These are phyloP conservation scores for Tolypocladium endophyticum DNA, from an alignment of 2,329 filamentous ascomycete genomes.

Conservation along the genomic window DNA sequence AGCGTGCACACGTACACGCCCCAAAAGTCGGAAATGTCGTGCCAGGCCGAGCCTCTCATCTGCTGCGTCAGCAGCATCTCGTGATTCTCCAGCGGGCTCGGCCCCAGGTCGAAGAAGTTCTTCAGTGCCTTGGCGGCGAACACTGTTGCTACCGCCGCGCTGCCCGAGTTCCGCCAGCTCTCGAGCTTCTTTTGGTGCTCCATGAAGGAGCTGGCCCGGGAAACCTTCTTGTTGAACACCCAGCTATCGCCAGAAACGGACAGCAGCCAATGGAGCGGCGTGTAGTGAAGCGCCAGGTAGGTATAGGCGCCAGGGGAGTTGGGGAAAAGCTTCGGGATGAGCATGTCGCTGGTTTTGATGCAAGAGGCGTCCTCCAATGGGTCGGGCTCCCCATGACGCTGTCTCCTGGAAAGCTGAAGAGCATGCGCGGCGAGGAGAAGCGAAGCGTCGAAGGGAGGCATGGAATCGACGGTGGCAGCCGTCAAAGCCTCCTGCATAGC, in stretches of 20 bases:
- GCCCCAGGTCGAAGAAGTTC: conserved; percentile 26
- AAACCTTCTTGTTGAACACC: conserved; percentile 45
- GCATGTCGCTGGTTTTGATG: conserved; percentile 12
- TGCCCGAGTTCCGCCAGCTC: conserved; percentile 32
- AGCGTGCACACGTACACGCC: conserved; percentile 45
- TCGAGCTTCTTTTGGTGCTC: conserved; percentile 36
- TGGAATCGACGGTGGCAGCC: conserved; percentile 21
- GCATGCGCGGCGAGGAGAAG: conserved; percentile 28
- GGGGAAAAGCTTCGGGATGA: conserved; percentile 31
- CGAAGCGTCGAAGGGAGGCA: conserved; percentile 27
- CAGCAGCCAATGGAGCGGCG: conserved; percentile 46
- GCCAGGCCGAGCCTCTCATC: conserved; percentile 10
- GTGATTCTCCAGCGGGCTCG: conserved; percentile 1
- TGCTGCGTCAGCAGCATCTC: background rate
- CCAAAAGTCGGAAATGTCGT: conserved; percentile 42
- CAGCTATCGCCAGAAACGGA: conserved; percentile 49
- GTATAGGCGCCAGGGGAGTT: conserved; percentile 35
- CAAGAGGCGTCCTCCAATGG: conserved; percentile 11
- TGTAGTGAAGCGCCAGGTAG: conserved; percentile 46
- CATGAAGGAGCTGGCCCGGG: conserved; percentile 29
- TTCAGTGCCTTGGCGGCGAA: conserved; percentile 43
- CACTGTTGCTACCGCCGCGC: conserved; percentile 32
- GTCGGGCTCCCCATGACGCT: conserved; percentile 14
- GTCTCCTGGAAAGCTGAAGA: conserved; percentile 25
- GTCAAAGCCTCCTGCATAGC: conserved; percentile 23